A percentile compares a stretch with the other conserved stretches of the same genome.
These are phyloP conservation scores for Fraxinus cuspidata DNA, from an alignment of 257 asterid genomes.

Conservation along the genomic window DNA sequence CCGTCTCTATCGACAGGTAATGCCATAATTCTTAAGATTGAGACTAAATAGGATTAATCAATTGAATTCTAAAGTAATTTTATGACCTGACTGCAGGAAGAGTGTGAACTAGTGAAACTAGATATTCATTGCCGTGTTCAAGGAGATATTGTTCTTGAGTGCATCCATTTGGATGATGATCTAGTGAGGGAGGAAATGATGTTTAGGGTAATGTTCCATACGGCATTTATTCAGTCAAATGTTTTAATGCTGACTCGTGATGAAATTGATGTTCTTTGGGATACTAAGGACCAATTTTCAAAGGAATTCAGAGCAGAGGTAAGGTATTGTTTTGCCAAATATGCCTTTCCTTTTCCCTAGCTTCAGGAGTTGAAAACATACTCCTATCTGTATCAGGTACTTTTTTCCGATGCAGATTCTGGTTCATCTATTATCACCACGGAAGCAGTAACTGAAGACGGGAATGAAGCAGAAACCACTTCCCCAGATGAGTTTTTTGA, in stretches of 20 bases:
- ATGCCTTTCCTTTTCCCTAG: conserved; percentile 28
- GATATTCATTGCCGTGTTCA: conserved; percentile 70
- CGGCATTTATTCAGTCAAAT: conserved; percentile 87
- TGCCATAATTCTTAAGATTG: conserved; percentile 29
- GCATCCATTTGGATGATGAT: conserved; percentile 89
- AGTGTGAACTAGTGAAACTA: conserved; percentile 77
- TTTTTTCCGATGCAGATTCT: conserved; percentile 86
- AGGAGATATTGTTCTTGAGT: conserved; percentile 95
- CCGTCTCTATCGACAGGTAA: conserved; percentile 78
- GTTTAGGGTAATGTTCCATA: conserved; percentile 90
- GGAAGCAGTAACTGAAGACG: conserved; percentile 58
- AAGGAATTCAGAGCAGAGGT: conserved; percentile 92
- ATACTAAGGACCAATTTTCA: conserved; percentile 71
- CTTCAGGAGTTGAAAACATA: conserved; percentile 40
- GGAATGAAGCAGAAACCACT: conserved; percentile 64
- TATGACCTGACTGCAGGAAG: conserved; percentile 67
- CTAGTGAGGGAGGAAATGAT: conserved; percentile 82
- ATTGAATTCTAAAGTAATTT: conserved; percentile 26
- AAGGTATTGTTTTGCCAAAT: conserved; percentile 38
- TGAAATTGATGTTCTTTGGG: conserved; percentile 92
- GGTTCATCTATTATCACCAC: conserved; percentile 49
- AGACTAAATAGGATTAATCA: conserved; percentile 13
- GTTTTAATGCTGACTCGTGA: conserved; percentile 79
- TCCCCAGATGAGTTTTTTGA: conserved; percentile 87
- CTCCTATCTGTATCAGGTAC: conserved; percentile 68